phyloP scores from a whole-genome alignment of 2,329 filamentous ascomycete genomes.

The Epichloe coenophiala region DNA sequence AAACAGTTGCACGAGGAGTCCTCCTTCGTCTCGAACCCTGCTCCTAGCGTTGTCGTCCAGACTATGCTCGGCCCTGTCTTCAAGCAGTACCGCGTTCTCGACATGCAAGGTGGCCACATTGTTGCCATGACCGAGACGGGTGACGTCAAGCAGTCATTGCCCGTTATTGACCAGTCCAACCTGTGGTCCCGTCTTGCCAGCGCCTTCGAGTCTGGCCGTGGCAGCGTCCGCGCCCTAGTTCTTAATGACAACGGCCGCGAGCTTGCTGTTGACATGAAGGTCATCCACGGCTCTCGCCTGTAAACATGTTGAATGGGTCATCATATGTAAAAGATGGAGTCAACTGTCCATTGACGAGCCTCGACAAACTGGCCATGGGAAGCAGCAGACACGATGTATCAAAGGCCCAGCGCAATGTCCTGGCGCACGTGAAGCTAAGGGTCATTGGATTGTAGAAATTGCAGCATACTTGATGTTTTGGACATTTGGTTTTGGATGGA shows the following conservation, averaged over 20 bases:
- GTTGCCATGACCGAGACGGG: constrained; percentile 98
- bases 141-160: constrained; percentile 91
- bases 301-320: constrained; percentile 23
- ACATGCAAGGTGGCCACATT: constrained; percentile 76
- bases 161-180: constrained; percentile 89
- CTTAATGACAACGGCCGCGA: constrained; percentile 87
- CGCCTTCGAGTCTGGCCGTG: constrained; percentile 82
- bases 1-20: constrained; percentile 99
- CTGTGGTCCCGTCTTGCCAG: constrained; percentile 69
- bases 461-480: constrained; percentile 6
- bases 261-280: constrained; percentile 98
- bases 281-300: constrained; percentile 68
- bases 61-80: constrained; percentile 98
- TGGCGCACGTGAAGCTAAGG: constrained; percentile 11
- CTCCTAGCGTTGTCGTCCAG: constrained; percentile 92
- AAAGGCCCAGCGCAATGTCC: constrained; percentile 5
- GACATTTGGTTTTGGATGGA: constrained; percentile 11
- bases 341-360: constrained; percentile 6
- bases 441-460: constrained; percentile 15
- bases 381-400: background rate
- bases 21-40: constrained; percentile 92
- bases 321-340: background rate
- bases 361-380: background rate
- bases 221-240: constrained; percentile 87
- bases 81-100: constrained; percentile 99